Conservation (phyloP, 768 basidiomycete species). For the Podaxis sp. region DNA sequence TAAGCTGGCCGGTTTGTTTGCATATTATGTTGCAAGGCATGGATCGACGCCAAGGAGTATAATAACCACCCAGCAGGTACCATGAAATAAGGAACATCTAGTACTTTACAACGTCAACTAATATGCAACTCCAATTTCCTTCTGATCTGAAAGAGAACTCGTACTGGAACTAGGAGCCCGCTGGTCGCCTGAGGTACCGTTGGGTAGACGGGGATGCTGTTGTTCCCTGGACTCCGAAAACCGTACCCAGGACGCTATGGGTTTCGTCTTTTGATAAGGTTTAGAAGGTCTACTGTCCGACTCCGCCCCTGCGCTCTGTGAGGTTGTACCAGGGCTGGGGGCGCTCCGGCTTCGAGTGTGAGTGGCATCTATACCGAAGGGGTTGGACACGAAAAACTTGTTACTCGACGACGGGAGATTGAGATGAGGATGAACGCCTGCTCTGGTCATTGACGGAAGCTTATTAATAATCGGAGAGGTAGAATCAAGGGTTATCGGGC, state of each 20-base stretch:
- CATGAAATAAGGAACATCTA: background rate
- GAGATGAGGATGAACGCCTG: background rate
- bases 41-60: too few relatives aligned
- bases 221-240: conserved; percentile 4
- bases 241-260: conserved; percentile 2
- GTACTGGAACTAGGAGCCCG: background rate
- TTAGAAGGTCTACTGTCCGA: background rate
- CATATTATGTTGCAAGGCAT: too few relatives aligned
- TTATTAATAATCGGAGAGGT: background rate
- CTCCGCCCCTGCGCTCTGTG: background rate
- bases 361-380: background rate
- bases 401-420: background rate
- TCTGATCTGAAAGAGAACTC: background rate
- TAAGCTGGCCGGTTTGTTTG: too few relatives aligned
- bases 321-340: background rate
- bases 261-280: background rate
- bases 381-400: background rate
- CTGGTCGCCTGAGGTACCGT: background rate
- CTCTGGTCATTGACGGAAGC: background rate
- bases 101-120: background rate
- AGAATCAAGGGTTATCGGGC: conserved; percentile 2
- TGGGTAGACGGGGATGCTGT: conserved; percentile 1
- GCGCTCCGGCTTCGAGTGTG: conserved; percentile 5
- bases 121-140: conserved; percentile 5
- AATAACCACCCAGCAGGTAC: too few relatives aligned